Conservation (phyloP, 108 stramenopile species). For the Phaeodactylum tricornutum region DNA sequence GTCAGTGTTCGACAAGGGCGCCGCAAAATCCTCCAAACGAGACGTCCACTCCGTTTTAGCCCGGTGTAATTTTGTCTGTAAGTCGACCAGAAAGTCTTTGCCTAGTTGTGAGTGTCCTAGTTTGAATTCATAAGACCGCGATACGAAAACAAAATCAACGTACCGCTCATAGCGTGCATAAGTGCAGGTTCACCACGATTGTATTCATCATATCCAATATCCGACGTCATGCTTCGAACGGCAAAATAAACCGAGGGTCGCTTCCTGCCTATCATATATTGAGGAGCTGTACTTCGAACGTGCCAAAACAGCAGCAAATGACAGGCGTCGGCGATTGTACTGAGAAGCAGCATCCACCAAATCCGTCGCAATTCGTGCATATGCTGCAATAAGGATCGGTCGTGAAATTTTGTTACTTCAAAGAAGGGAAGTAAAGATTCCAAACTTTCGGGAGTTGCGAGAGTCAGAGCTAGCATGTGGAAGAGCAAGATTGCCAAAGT, state of each 20-base stretch:
- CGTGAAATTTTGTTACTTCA: neutral
- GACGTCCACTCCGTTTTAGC: slow-evolving; percentile 41
- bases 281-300: slow-evolving; percentile 69
- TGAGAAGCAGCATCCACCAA: slow-evolving; percentile 47
- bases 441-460: slow-evolving; percentile 38
- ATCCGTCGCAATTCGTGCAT: slow-evolving; percentile 24
- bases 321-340: slow-evolving; percentile 37
- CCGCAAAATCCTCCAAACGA: slow-evolving; percentile 29
- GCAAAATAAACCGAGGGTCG: slow-evolving; percentile 4
- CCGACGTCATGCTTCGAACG: slow-evolving; percentile 11
- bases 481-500: slow-evolving; percentile 36
- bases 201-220: slow-evolving; percentile 1
- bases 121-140: neutral
- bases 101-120: neutral
- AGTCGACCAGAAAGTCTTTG: slow-evolving; percentile 28
- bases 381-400: slow-evolving; percentile 1
- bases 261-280: neutral
- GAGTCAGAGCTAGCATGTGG: slow-evolving; percentile 46
- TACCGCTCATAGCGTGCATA: slow-evolving; percentile 5
- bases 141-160: neutral
- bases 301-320: slow-evolving; percentile 69
- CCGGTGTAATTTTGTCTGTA: slow-evolving; percentile 21
- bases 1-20: slow-evolving; percentile 1
- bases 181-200: slow-evolving; percentile 7
- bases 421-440: slow-evolving; percentile 15